A percentile compares a stretch with the other conserved stretches of the same genome.
Evolutionary conservation across 345 rosid genomes (phyloP).

Genomic region (Linum tenue): DNA sequence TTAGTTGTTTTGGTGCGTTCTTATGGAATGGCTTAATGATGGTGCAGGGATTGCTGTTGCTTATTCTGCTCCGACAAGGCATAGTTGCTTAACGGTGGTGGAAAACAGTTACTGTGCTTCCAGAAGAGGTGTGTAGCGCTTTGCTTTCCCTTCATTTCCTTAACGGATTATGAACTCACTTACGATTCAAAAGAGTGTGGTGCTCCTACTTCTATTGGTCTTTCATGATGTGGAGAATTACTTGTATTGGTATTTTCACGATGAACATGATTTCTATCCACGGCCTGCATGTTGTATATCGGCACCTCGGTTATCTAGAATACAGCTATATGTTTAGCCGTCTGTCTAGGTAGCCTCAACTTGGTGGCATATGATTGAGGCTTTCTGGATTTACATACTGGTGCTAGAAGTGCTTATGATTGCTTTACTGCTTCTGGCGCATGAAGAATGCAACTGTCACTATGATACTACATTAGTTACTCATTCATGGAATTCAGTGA

Average conservation of each 20-base stretch:
- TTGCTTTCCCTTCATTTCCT: neutral
- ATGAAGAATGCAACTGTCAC: neutral
- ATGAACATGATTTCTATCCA: neutral
- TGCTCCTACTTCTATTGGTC: neutral
- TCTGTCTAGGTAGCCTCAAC: neutral
- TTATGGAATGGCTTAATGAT: conserved; percentile 16
- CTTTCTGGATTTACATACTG: neutral
- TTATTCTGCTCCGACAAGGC: conserved; percentile 71
- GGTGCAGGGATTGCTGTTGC: conserved; percentile 64
- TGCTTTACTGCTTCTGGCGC: neutral
- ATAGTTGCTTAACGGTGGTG: conserved; percentile 74
- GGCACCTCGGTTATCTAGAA: neutral
- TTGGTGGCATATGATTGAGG: neutral
- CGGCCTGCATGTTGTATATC: neutral
- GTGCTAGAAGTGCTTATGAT: neutral
- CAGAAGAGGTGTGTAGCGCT: conserved; percentile 50
- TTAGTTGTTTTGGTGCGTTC: neutral
- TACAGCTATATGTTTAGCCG: neutral
- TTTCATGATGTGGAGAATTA: too few species aligned
- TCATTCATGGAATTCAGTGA: neutral
- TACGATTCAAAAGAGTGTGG: neutral
- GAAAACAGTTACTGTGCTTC: conserved; percentile 92
- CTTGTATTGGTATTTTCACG: neutral
- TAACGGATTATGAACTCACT: neutral
- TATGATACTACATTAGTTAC: neutral